Evolutionary conservation across 441 rosid species (phyloP), one percentile per base, ranked within the genome.

Genomic region (Isatis lusitanica): DNA sequence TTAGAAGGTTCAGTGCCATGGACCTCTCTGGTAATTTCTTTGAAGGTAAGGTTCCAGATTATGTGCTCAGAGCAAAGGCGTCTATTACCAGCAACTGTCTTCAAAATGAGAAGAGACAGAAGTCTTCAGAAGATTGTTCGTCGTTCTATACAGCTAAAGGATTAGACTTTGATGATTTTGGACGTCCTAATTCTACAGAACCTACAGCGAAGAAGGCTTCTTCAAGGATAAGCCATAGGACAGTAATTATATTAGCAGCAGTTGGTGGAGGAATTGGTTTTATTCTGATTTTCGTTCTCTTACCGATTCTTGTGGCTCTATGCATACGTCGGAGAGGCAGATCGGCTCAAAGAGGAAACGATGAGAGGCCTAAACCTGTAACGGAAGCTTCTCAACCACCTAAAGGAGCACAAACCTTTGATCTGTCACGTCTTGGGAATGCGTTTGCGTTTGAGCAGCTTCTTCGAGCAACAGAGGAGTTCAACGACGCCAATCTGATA

Each of bases 1-100:
- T 91, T 9, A 70, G 73, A 74, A 83, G 82, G 76, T 93, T 88
- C 66, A 47, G 65, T 24, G 71, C 58, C 0, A 58, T 79, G 42
- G 83, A 93, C 74, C 82, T 96, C 78, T 87, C 97, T 8, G 88
- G 86, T 62, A 96, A 96, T 60, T 96, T 87, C 76, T 88, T 96
- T 53, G 82, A 92, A 72, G 99, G 99, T 64, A 78, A 66, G 71
- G 84, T 93, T 84, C 92, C 89, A 3, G 83, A 77, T 35, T 84
- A 81, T 47, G 70, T 80, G 61, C 67, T 30, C 48, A 39, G 40
- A 24, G 42, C 24, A 39, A 88, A 90, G 70, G 82, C 88, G 40
- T 81, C 88, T 63, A 84, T 93, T 67, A 71, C 17, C 4, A 77
- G 76, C 11, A 96, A 96, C 81, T 96, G 99, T 66, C 97, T 93